Conservation (phyloP, 2,329 filamentous ascomycete genomes). For the Fusarium cicatricum region DNA sequence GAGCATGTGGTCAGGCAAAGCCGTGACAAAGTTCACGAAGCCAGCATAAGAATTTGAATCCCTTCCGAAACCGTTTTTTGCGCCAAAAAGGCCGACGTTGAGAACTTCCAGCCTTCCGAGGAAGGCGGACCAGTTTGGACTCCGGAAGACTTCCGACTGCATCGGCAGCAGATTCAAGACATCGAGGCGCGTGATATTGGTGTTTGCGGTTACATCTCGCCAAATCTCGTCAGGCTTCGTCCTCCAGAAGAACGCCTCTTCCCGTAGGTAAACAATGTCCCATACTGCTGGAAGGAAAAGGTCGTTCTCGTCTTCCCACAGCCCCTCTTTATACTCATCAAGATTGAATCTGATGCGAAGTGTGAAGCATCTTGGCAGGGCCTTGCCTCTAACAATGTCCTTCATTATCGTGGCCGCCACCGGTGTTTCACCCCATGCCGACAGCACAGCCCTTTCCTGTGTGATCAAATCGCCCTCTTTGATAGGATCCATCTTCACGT, state of each 20-base stretch:
- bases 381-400: neutral
- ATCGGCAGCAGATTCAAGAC: neutral
- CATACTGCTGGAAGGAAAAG: neutral
- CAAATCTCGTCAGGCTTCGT: slow-evolving; percentile 3
- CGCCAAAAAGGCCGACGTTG: neutral
- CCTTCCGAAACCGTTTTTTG: neutral
- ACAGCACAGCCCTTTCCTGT: neutral
- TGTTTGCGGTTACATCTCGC: neutral
- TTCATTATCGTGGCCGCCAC: neutral
- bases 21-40: neutral
- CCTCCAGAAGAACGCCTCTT: neutral
- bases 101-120: neutral
- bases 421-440: neutral
- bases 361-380: neutral
- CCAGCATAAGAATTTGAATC: neutral
- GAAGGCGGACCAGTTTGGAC: neutral
- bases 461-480: neutral
- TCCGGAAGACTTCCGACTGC: neutral
- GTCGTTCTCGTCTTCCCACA: too few species aligned
- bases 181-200: neutral
- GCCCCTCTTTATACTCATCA: too few species aligned
- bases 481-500: neutral
- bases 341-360: neutral
- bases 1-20: neutral
- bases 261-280: neutral